Conservation (phyloP, 768 basidiomycete genomes). For the Termitomyces sp. region DNA sequence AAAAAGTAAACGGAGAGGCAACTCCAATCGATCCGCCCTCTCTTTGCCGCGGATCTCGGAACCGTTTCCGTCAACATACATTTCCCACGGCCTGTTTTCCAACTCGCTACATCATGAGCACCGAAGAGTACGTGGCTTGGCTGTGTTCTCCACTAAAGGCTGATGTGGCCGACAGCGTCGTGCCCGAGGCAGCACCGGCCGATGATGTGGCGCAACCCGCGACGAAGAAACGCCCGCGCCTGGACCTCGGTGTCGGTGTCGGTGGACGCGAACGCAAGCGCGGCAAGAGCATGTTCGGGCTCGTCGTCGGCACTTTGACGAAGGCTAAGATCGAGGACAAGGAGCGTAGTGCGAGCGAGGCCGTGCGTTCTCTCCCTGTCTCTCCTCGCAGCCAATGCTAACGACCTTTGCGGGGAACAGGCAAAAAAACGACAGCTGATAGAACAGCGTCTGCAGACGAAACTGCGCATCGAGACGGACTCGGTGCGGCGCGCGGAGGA, state of each 20-base stretch:
- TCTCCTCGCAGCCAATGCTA: neutral
- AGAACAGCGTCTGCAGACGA: conserved; percentile 81
- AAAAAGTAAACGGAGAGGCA: too few species aligned
- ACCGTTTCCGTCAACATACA: too few species aligned
- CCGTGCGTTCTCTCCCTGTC: conserved; percentile 37
- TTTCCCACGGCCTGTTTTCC: too few species aligned
- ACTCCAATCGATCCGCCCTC: too few species aligned
- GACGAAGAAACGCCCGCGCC: conserved; percentile 65
- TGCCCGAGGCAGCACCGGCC: neutral
- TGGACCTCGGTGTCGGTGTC: conserved; percentile 44
- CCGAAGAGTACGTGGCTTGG: neutral
- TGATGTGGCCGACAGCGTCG: neutral
- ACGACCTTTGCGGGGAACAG: conserved; percentile 25
- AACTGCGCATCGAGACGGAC: conserved; percentile 81
- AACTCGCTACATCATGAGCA: too few species aligned
- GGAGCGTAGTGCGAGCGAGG: conserved; percentile 80
- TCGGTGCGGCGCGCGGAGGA: conserved; percentile 82
- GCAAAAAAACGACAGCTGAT: conserved; percentile 81
- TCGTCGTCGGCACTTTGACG: conserved; percentile 77
- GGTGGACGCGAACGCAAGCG: conserved; percentile 64
- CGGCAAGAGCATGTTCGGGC: conserved; percentile 85
- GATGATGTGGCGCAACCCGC: conserved; percentile 20
- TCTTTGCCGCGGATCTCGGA: too few species aligned
- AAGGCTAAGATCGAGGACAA: conserved; percentile 87
- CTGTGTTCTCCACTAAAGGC: too few species aligned